These are phyloP conservation scores for Hymenochaete sp. DNA, from an alignment of 1,284 basidiomycete species.

Conservation along the genomic window DNA sequence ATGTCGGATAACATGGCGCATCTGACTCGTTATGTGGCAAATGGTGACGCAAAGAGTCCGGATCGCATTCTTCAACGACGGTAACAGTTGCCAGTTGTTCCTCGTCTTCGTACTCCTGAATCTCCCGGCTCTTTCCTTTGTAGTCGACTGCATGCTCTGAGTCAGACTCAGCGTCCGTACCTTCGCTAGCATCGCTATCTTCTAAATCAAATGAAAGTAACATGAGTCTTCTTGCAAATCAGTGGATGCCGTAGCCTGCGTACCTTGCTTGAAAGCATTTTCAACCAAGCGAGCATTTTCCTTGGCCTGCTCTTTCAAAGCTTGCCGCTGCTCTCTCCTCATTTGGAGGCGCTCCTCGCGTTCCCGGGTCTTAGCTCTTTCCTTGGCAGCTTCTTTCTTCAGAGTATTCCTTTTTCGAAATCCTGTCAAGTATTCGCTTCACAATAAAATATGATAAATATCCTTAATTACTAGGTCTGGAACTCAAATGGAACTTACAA, in stretches of 20 bases:
- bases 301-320: slow-evolving; percentile 58
- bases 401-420: slow-evolving; percentile 80
- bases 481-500: slow-evolving; percentile 36
- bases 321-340: slow-evolving; percentile 62
- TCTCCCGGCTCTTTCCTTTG: slow-evolving; percentile 24
- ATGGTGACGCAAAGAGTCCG: slow-evolving; percentile 47
- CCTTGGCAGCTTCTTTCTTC: slow-evolving; percentile 61
- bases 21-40: neutral
- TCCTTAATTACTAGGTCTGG: slow-evolving; percentile 1
- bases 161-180: slow-evolving; percentile 37
- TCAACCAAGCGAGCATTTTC: slow-evolving; percentile 67
- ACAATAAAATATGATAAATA: slow-evolving; percentile 9
- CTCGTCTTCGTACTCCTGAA: slow-evolving; percentile 54
- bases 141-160: slow-evolving; percentile 28
- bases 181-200: slow-evolving; percentile 20
- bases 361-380: slow-evolving; percentile 58
- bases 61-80: slow-evolving; percentile 73
- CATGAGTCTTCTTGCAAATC: neutral
- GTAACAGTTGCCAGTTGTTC: slow-evolving; percentile 75
- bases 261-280: slow-evolving; percentile 58
- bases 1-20: neutral
- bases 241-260: slow-evolving; percentile 17
- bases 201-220: slow-evolving; percentile 15
- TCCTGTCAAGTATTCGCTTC: slow-evolving; percentile 76
- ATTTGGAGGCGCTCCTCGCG: slow-evolving; percentile 59